These are phyloP conservation scores for Blastocystis sp. DNA, from an alignment of 352 stramenopile genomes.

Conservation along the genomic window DNA sequence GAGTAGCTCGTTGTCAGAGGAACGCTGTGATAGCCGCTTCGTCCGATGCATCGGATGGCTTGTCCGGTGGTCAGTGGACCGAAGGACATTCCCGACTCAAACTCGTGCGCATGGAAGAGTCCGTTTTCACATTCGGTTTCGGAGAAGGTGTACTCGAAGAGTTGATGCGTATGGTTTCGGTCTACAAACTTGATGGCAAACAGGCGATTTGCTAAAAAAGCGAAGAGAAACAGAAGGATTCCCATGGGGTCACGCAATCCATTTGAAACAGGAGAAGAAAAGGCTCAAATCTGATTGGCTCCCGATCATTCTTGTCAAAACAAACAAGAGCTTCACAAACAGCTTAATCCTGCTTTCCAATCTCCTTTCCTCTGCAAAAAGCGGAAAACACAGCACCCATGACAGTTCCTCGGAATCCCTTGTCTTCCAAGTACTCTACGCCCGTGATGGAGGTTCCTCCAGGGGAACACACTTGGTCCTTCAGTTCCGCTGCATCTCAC, in stretches of 20 bases:
- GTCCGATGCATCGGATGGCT: neutral
- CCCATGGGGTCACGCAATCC: too few species aligned
- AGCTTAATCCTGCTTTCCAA: conserved; percentile 56
- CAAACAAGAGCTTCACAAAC: conserved; percentile 49
- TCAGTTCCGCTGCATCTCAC: conserved; percentile 62
- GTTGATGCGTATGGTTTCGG: conserved; percentile 16
- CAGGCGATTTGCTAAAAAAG: too few species aligned
- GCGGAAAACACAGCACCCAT: conserved; percentile 63
- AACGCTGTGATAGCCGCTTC: conserved; percentile 9
- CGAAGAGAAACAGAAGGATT: neutral
- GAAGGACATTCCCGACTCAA: neutral
- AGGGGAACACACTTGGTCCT: conserved; percentile 69
- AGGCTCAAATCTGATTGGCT: conserved; percentile 22
- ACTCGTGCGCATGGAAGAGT: neutral
- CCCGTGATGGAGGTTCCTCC: conserved; percentile 74
- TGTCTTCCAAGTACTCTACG: conserved; percentile 70
- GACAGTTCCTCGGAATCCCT: conserved; percentile 61
- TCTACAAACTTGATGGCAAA: neutral
- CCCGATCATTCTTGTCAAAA: conserved; percentile 11
- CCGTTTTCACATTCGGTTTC: conserved; percentile 33
- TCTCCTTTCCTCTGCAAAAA: conserved; percentile 59
- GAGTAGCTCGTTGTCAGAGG: neutral
- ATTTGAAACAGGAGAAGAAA: neutral
- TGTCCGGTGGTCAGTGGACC: neutral
- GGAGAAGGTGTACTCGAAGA: conserved; percentile 42